Evolutionary conservation across 257 asterid genomes (phyloP).

Genomic region (Solanum clarkiae): DNA sequence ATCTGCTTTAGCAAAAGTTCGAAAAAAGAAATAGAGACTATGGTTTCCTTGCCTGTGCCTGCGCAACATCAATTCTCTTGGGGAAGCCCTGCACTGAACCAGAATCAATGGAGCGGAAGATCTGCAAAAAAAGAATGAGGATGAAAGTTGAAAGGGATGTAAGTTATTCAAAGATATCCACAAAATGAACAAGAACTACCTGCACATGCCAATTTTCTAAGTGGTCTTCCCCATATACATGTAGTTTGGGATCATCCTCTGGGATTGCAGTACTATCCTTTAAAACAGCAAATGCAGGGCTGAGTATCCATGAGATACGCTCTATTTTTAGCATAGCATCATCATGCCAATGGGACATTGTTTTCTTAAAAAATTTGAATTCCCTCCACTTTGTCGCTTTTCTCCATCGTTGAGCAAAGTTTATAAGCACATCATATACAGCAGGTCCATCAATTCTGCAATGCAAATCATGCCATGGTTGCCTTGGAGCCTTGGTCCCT

Average conservation of each 20-base stretch:
- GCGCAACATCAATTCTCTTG: constrained; percentile 38
- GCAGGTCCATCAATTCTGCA: constrained; percentile 91
- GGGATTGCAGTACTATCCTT: constrained; percentile 39
- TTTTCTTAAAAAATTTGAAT: constrained; percentile 63
- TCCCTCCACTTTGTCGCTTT: constrained; percentile 91
- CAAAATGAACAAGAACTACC: constrained; percentile 28
- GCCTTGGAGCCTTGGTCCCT: constrained; percentile 84
- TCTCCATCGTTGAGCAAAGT: constrained; percentile 98
- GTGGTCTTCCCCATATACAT: constrained; percentile 38
- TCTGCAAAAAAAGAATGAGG: constrained; percentile 26
- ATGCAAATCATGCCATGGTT: constrained; percentile 99
- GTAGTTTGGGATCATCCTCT: constrained; percentile 57
- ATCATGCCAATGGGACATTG: constrained; percentile 63
- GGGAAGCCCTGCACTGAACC: constrained; percentile 84
- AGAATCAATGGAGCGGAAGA: constrained; percentile 90
- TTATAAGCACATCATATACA: constrained; percentile 89
- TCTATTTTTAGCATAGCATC: constrained; percentile 90
- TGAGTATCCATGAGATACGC: constrained; percentile 88
- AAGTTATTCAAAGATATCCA: constrained; percentile 6
- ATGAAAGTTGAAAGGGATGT: not conserved
- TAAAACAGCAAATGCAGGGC: constrained; percentile 43
- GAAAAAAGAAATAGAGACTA: not conserved
- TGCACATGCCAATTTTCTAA: constrained; percentile 88
- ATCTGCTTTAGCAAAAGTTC: not conserved
- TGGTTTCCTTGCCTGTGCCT: constrained; percentile 38